A percentile compares a stretch with the other conserved stretches of the same genome.
phyloP scores from a whole-genome alignment of 352 stramenopile genomes.

The Phytophthora cajani region DNA sequence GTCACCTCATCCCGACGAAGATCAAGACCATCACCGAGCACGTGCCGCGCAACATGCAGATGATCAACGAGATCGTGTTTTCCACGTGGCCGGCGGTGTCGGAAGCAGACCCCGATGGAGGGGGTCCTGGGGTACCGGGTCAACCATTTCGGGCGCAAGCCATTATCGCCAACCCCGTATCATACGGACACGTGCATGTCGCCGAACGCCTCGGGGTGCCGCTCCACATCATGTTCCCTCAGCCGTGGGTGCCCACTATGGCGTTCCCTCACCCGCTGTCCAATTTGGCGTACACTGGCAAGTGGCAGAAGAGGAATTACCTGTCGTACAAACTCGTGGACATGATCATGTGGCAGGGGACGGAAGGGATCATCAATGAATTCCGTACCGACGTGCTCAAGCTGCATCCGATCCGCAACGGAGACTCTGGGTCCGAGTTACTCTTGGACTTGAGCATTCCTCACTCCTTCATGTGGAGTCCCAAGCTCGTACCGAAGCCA shows the following conservation, averaged over 20 bases:
- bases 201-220: constrained; percentile 92
- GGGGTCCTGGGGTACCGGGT: constrained; percentile 41
- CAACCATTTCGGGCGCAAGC: constrained; percentile 85
- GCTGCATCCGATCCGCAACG: constrained; percentile 51
- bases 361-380: constrained; percentile 56
- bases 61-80: constrained; percentile 4
- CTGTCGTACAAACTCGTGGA: constrained; percentile 64
- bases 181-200: constrained; percentile 92
- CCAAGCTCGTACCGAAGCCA: constrained; percentile 57
- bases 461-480: constrained; percentile 76
- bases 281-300: constrained; percentile 76
- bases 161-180: constrained; percentile 95
- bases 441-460: constrained; percentile 57
- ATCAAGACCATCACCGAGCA: constrained; percentile 6
- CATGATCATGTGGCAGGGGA: constrained; percentile 60
- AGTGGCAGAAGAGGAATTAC: constrained; percentile 52
- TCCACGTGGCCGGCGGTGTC: constrained; percentile 84
- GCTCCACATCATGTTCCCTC: constrained; percentile 94
- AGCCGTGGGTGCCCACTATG: constrained; percentile 87
- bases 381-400: constrained; percentile 63
- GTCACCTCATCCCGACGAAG: constrained; percentile 5
- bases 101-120: constrained; percentile 68
- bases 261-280: constrained; percentile 90
- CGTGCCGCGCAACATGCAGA: constrained; percentile 7
- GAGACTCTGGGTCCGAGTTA: constrained; percentile 43